These are phyloP conservation scores for Debaryomycetaceae sp. DNA, from an alignment of 1,139 yeast genomes.

Conservation along the genomic window DNA sequence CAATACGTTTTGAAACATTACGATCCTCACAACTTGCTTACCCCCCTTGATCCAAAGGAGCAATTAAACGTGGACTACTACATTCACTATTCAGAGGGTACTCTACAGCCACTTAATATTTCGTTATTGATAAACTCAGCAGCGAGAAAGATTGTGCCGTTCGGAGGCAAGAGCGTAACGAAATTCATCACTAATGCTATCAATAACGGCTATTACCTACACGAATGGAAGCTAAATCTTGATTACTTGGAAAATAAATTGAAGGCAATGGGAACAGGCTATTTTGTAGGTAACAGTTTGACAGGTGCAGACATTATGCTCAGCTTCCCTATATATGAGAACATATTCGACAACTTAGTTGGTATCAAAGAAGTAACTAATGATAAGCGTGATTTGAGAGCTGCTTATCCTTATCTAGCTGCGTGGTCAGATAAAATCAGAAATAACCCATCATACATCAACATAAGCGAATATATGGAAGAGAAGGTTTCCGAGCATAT, in stretches of 20 bases:
- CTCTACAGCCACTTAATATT: slow-evolving; percentile 46
- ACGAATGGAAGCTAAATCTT: slow-evolving; percentile 41
- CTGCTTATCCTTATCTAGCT: slow-evolving; percentile 29
- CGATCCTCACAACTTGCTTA: slow-evolving; percentile 34
- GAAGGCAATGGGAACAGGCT: slow-evolving; percentile 39
- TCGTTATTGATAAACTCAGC: slow-evolving; percentile 40
- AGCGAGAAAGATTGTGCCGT: slow-evolving; percentile 44
- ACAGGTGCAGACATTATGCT: slow-evolving; percentile 60
- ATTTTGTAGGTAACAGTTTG: slow-evolving; percentile 52
- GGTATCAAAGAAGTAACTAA: slow-evolving; percentile 35
- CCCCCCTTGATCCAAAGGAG: slow-evolving; percentile 29
- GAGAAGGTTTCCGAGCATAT: too few species aligned
- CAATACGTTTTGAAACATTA: slow-evolving; percentile 41
- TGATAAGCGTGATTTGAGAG: slow-evolving; percentile 29
- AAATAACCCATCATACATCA: slow-evolving; percentile 24
- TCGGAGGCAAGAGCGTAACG: slow-evolving; percentile 41
- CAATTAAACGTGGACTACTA: slow-evolving; percentile 45
- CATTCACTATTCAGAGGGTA: slow-evolving; percentile 56
- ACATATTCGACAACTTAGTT: slow-evolving; percentile 38
- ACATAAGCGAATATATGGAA: slow-evolving; percentile 29
- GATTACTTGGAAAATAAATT: slow-evolving; percentile 40
- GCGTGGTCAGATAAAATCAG: slow-evolving; percentile 38
- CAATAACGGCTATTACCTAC: slow-evolving; percentile 40
- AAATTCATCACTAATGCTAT: slow-evolving; percentile 39
- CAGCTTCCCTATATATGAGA: slow-evolving; percentile 44